phyloP scores from a whole-genome alignment of 2,329 filamentous ascomycete species.

The Beauveria bassiana region DNA sequence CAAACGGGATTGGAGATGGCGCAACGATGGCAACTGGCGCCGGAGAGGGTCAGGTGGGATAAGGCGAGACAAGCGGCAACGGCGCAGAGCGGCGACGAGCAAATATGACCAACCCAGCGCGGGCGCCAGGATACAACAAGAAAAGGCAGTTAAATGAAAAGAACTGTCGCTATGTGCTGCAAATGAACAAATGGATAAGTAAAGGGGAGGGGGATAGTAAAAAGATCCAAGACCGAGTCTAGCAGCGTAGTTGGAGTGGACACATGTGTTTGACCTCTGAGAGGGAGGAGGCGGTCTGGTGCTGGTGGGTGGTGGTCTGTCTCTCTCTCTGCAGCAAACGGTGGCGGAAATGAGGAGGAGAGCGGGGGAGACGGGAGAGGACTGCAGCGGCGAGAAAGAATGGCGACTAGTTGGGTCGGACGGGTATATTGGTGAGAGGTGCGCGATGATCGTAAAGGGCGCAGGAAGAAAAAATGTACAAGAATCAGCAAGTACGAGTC shows the following conservation, averaged over 20 bases:
- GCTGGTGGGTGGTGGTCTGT: not conserved
- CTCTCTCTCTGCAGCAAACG: not conserved
- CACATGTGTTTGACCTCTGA: not conserved
- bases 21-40: not conserved
- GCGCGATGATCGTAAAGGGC: not conserved
- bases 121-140: not conserved
- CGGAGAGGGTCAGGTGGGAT: not conserved
- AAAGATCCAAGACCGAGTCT: conserved; percentile 1
- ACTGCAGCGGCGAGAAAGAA: not conserved
- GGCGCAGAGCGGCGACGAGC: not conserved
- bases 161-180: not conserved
- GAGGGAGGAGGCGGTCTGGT: not conserved
- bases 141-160: not conserved
- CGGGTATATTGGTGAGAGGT: not conserved
- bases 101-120: not conserved
- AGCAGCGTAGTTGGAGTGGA: conserved; percentile 7
- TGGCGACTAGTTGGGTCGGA: not conserved
- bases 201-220: not conserved
- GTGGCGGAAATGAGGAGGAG: conserved; percentile 6
- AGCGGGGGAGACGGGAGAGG: not conserved
- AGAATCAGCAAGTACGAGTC: not conserved
- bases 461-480: not conserved
- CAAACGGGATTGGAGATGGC: not conserved
- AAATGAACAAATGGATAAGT: not conserved
- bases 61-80: not conserved